Evolutionary conservation across 106 monocot genomes (phyloP), one percentile per base, ranked within the genome.

Genomic region (Alisma plantagoaquatica): DNA sequence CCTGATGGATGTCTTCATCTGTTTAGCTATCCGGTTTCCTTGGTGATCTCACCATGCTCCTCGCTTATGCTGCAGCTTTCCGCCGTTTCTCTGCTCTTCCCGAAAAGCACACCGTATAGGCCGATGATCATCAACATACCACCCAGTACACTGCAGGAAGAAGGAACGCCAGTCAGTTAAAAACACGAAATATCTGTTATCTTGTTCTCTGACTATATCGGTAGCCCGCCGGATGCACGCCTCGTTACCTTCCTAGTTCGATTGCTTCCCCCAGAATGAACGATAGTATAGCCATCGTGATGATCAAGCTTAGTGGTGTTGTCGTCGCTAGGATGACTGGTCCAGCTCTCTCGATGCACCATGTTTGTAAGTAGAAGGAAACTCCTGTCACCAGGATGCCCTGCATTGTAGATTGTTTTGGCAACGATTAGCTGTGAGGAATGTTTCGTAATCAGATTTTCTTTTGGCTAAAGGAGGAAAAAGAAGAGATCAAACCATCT

Each of bases 81-180:
- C 24, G 46, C 15, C 7, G 20, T 38, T 33, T 82, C 74, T 33
- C 15, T 78, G 23, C 28, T 65, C 57, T 82, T 83, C 4, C 83
- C 75, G 68, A 83, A 74, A 24, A 79, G 32, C n/a, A 89, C 72
- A 35, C 64, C 46, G 23, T 83, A 89, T 29, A 89, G 76, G 23
- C 79, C 88, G 27, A 62, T 70, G n/a, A 71, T 54, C 64, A 83
- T 73, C 53, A 83, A 27, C 43, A 75, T 31, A 18, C 73, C 83
- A 45, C 89, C 83, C 32, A 89, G 27, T 10, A 83, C 46, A 69
- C 89, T 89, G 81, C 59, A 81, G 51, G 2, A 43, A 51, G 23
- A 53, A 24, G 31, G 12, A n/a, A n/a, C n/a, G n/a, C n/a, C n/a
- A n/a, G n/a, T n/a, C n/a, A n/a, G n/a, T n/a, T n/a, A n/a, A n/a